Evolutionary conservation across 176 grass and related monocot species (phyloP), one percentile per base, ranked within the genome.

Genomic region (Chloris gayana): DNA sequence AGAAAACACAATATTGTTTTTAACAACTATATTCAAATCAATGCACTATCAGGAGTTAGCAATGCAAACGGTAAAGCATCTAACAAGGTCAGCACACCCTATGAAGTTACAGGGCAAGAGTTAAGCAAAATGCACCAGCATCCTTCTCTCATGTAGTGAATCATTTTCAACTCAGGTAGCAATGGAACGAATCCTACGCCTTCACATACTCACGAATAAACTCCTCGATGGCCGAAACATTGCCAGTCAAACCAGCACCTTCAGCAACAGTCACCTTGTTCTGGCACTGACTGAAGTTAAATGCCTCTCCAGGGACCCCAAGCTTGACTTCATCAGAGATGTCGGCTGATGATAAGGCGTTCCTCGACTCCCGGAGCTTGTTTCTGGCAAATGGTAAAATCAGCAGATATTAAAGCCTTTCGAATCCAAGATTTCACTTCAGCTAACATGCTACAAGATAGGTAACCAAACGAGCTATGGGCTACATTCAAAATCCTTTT

Each of bases 301-400:
- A 98, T 26, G 81, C 60, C 81, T 87, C 81, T 61, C 92, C 92
- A 78, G 79, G 85, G 64, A 90, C 80, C 35, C 95, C 95, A 50
- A 98, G 80, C 41, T 88, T 78, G 47, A 91, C 74, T 73, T 98
- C 92, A 38, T 87, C 80, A 18, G 83, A 81, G 24, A 95, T 84
- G 69, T 98, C 92, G 81, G 95, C 90, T 75, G 83, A 87, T 61
- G 92, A 95, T 69, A 98, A 80, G 24, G 86, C 88, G 41, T 88
- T 98, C 84, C 92, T 98, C 17, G 92, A 98, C 76, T 85, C 77
- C 30, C 90, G 88, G 30, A 98, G 87, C 46, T 98, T 94, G 93
- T 98, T 93, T 21, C 95, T 94, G 77, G 74, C 63, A 87, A 57
- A 83, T 26, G 30, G 30, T 10, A 62, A 80, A 72, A n/a, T 25